These are phyloP conservation scores for Penicillium sp. DNA, from an alignment of 2,329 filamentous ascomycete species.

Conservation along the genomic window DNA sequence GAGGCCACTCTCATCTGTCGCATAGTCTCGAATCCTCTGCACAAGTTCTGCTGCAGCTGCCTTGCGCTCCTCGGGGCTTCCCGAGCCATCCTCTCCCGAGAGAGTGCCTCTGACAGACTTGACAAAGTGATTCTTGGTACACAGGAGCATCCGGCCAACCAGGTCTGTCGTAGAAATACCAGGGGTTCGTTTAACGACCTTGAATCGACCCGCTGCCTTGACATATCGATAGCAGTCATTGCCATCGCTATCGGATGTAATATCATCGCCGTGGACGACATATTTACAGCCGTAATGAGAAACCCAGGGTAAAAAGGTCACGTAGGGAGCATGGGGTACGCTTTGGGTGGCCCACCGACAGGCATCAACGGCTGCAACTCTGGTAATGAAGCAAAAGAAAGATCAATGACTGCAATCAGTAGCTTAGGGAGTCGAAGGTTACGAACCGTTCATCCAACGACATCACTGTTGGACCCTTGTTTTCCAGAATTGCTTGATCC, in stretches of 20 bases:
- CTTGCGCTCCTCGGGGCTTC: constrained; percentile 66
- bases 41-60: constrained; percentile 67
- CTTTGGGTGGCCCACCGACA: constrained; percentile 91
- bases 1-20: constrained; percentile 79
- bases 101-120: constrained; percentile 71
- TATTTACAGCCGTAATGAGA: constrained; percentile 93
- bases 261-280: constrained; percentile 95
- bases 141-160: constrained; percentile 96
- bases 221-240: constrained; percentile 98
- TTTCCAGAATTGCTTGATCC: constrained; percentile 90
- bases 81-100: constrained; percentile 69
- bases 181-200: constrained; percentile 93
- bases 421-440: neutral
- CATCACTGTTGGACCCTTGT: constrained; percentile 99
- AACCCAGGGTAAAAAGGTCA: constrained; percentile 91
- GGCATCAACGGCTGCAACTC: constrained; percentile 84
- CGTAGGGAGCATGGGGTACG: constrained; percentile 85
- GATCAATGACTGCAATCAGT: neutral
- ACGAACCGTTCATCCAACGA: constrained; percentile 76
- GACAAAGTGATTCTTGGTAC: constrained; percentile 93
- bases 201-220: constrained; percentile 89
- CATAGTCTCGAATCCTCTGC: constrained; percentile 79
- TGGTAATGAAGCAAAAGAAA: constrained; percentile 35
- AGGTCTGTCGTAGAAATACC: constrained; percentile 97
- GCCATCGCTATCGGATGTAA: constrained; percentile 89